Percentiles rank a stretch among this genome's conserved stretches.
Conservation (phyloP, 129 eudicot genomes). For the Cynara cardunculus region DNA sequence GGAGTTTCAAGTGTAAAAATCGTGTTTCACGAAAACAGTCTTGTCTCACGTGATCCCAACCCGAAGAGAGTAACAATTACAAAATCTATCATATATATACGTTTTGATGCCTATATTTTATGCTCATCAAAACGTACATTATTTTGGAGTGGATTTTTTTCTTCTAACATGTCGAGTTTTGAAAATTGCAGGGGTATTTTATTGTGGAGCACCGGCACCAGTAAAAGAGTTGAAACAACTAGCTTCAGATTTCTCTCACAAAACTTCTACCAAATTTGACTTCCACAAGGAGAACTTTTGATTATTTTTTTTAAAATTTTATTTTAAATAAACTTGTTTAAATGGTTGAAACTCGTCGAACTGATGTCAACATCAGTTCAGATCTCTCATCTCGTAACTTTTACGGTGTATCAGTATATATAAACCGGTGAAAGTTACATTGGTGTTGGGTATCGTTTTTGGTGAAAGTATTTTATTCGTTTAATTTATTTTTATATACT, state of each 20-base stretch:
- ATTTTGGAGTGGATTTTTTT: not conserved
- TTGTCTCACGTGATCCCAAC: too few relatives aligned
- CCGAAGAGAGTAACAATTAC: too few relatives aligned
- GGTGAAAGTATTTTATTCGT: not conserved
- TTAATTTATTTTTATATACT: not conserved
- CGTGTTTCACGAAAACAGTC: too few relatives aligned
- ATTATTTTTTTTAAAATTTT: not conserved
- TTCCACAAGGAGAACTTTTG: slow-evolving; percentile 70
- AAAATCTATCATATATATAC: too few relatives aligned
- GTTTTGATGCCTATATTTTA: too few relatives aligned
- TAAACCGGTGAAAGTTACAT: not conserved
- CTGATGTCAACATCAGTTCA: not conserved
- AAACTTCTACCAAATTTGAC: slow-evolving; percentile 47
- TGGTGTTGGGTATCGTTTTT: slow-evolving; percentile 16
- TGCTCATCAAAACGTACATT: not conserved
- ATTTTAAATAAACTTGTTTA: not conserved
- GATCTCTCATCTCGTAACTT: not conserved
- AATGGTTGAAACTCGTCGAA: not conserved
- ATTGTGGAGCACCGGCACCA: slow-evolving; percentile 59
- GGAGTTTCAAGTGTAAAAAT: too few relatives aligned
- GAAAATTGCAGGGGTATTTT: slow-evolving; percentile 51
- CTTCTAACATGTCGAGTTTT: not conserved
- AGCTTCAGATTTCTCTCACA: slow-evolving; percentile 48
- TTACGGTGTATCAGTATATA: slow-evolving; percentile 11
- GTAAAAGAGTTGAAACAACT: slow-evolving; percentile 45